phyloP scores from a whole-genome alignment of 768 basidiomycete genomes.

The Terana coerulea region DNA sequence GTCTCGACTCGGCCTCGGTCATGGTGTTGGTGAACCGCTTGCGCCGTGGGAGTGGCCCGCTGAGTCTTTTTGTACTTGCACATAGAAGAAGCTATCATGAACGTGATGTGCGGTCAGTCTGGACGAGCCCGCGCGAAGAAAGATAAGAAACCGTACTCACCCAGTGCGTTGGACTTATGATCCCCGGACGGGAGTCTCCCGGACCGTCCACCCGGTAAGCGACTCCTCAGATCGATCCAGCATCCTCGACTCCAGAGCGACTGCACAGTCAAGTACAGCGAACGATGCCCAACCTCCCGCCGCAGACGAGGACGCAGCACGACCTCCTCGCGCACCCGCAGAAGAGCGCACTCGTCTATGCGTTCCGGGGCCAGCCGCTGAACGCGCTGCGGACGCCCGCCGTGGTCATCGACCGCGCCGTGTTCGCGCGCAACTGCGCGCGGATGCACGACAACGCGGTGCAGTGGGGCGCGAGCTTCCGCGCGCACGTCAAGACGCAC shows the following conservation, averaged over 20 bases:
- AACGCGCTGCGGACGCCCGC: constrained; percentile 69
- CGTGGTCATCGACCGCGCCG: constrained; percentile 67
- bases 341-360: constrained; percentile 46
- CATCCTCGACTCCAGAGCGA: neutral
- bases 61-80: neutral
- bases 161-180: neutral
- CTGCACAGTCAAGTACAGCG: neutral
- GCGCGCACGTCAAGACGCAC: constrained; percentile 84
- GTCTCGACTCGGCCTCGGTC: constrained; percentile 8
- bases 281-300: constrained; percentile 12
- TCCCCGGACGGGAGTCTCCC: neutral
- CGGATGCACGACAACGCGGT: constrained; percentile 65
- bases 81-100: too few species aligned
- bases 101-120: neutral
- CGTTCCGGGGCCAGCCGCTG: constrained; percentile 57
- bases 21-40: neutral
- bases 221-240: neutral
- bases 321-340: constrained; percentile 36
- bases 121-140: neutral
- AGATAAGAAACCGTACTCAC: neutral
- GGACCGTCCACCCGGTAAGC: neutral
- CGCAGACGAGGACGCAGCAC: constrained; percentile 47
- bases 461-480: constrained; percentile 66
- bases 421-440: constrained; percentile 72
- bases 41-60: too few species aligned